phyloP scores from a whole-genome alignment of 1,284 basidiomycete species.

The Gomphus bonarii region DNA sequence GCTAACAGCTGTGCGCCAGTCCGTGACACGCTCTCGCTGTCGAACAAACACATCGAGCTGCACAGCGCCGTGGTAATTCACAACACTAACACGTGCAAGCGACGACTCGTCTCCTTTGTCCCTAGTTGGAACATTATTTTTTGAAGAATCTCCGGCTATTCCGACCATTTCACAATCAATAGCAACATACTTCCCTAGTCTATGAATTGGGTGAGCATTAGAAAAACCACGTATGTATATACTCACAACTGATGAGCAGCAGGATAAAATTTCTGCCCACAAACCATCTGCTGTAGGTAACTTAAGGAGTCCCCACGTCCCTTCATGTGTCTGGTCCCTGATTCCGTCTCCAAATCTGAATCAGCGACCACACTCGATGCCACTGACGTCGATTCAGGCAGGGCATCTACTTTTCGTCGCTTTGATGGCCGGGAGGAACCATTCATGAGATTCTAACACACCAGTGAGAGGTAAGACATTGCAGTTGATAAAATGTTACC shows the following conservation, averaged over 20 bases:
- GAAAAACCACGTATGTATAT: neutral
- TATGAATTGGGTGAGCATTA: conserved; percentile 19
- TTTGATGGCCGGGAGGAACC: conserved; percentile 5
- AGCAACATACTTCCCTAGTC: conserved; percentile 71
- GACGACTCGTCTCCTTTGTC: conserved; percentile 60
- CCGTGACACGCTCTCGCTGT: conserved; percentile 83
- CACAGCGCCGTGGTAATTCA: conserved; percentile 82
- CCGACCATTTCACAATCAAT: conserved; percentile 99
- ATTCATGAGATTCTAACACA: neutral
- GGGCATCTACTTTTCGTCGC: conserved; percentile 3
- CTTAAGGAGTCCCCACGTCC: neutral
- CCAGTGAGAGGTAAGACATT: neutral
- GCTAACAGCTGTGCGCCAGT: conserved; percentile 89
- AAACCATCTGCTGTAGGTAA: neutral
- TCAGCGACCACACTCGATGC: neutral
- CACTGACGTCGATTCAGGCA: neutral
- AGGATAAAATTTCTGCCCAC: conserved; percentile 1
- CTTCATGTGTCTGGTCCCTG: neutral
- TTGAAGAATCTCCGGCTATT: conserved; percentile 53
- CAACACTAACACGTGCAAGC: conserved; percentile 84
- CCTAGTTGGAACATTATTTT: neutral
- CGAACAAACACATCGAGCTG: conserved; percentile 82
- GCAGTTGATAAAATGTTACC: neutral
- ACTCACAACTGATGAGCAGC: conserved; percentile 7
- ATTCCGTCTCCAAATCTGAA: neutral